Evolutionary conservation across 2,329 filamentous ascomycete genomes (phyloP).

Genomic region (Didymella glomerata): DNA sequence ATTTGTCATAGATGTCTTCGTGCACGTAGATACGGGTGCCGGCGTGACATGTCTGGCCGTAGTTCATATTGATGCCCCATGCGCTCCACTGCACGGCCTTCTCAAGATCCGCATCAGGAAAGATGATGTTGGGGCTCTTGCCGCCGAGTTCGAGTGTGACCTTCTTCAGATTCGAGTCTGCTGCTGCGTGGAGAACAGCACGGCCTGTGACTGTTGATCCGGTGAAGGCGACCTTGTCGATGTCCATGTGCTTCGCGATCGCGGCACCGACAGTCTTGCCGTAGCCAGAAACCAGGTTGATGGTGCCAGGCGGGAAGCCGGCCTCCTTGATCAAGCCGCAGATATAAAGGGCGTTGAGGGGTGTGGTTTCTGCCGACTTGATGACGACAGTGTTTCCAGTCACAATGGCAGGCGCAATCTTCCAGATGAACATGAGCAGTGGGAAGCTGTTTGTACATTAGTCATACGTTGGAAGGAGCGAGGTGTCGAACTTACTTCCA

Average conservation of each 20-base stretch:
- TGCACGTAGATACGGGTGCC: conserved; percentile 52
- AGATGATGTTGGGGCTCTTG: conserved; percentile 56
- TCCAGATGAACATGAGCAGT: conserved; percentile 48
- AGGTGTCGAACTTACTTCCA: conserved; percentile 41
- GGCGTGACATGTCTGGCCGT: conserved; percentile 52
- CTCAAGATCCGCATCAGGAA: conserved; percentile 56
- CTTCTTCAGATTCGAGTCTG: conserved; percentile 52
- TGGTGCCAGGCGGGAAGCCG: conserved; percentile 66
- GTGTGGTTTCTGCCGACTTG: conserved; percentile 39
- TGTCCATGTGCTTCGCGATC: conserved; percentile 50
- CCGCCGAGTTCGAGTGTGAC: conserved; percentile 57
- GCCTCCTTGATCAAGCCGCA: conserved; percentile 40
- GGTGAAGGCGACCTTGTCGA: conserved; percentile 55
- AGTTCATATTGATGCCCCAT: conserved; percentile 50
- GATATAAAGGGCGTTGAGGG: conserved; percentile 32
- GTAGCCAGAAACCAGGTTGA: conserved; percentile 67
- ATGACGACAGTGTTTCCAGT: conserved; percentile 29
- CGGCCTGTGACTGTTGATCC: conserved; percentile 49
- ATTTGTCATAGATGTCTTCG: conserved; percentile 50
- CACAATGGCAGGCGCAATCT: conserved; percentile 35
- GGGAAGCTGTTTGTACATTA: conserved; percentile 4
- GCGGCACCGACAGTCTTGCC: conserved; percentile 56
- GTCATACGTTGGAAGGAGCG: not conserved
- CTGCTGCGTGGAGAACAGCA: conserved; percentile 13
- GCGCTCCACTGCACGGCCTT: conserved; percentile 50